These are phyloP conservation scores for Melastoma candidum DNA, from an alignment of 441 rosid species.

Conservation along the genomic window DNA sequence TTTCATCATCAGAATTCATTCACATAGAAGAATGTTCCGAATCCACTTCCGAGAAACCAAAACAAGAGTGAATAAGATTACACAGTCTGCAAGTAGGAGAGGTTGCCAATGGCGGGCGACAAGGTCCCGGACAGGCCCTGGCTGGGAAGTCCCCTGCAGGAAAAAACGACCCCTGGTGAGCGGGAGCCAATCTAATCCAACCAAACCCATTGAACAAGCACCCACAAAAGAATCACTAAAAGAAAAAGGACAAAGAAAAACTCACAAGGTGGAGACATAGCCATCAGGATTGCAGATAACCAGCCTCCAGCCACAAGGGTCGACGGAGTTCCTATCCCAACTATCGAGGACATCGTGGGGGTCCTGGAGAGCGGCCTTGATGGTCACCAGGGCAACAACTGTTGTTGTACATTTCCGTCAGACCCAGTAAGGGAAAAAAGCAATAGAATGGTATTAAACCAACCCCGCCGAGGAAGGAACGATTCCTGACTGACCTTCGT, in stretches of 20 bases:
- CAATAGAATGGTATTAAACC: conserved; percentile 3
- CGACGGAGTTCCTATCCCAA: conserved; percentile 90
- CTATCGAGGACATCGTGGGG: conserved; percentile 78
- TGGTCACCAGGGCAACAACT: conserved; percentile 81
- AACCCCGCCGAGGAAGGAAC: no score
- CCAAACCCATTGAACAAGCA: not conserved
- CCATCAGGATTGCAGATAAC: conserved; percentile 69
- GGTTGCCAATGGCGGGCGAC: conserved; percentile 76
- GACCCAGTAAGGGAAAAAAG: conserved; percentile 1
- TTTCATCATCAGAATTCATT: no score
- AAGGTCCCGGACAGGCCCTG: conserved; percentile 89
- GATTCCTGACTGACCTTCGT: conserved; percentile 58
- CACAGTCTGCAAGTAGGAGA: conserved; percentile 77
- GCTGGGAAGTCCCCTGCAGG: conserved; percentile 78
- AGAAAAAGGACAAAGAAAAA: conserved; percentile 7
- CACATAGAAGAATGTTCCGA: no score
- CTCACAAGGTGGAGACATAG: conserved; percentile 78
- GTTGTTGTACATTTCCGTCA: conserved; percentile 14
- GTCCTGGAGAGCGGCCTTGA: conserved; percentile 64
- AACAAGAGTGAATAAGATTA: conserved; percentile 25
- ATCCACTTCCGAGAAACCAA: not conserved
- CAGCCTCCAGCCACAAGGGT: conserved; percentile 99
- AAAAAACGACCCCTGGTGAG: conserved; percentile 1
- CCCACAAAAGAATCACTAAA: not conserved
- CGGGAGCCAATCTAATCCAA: conserved; percentile 3